Evolutionary conservation across 352 stramenopile species (phyloP).

Genomic region (Phytophthora palmivora): DNA sequence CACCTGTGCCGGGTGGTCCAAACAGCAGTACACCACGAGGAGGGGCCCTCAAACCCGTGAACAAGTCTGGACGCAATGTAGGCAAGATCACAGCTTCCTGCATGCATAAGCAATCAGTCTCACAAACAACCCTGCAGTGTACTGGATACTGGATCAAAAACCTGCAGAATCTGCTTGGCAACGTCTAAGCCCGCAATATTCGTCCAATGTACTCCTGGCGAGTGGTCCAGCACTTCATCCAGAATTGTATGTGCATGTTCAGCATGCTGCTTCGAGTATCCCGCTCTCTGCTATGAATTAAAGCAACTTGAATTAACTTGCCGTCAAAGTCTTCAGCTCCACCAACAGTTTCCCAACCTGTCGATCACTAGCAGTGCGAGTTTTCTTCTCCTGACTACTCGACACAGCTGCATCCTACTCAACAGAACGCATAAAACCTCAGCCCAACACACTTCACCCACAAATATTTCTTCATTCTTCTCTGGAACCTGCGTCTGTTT

Average conservation of each 20-base stretch:
- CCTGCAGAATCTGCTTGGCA: conserved; percentile 90
- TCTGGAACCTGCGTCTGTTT: conserved; percentile 31
- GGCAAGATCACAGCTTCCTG: conserved; percentile 90
- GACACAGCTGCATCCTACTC: conserved; percentile 8
- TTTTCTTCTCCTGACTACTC: conserved; percentile 1
- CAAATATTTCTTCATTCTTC: conserved; percentile 5
- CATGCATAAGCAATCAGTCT: conserved; percentile 11
- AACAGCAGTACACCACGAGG: conserved; percentile 83
- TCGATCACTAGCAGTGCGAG: conserved; percentile 11
- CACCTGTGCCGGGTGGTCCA: conserved; percentile 81
- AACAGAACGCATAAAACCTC: conserved; percentile 1
- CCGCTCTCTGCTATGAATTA: conserved; percentile 23
- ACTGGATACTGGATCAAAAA: conserved; percentile 18
- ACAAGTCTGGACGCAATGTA: conserved; percentile 84
- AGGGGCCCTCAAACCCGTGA: conserved; percentile 75
- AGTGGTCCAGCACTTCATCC: conserved; percentile 85
- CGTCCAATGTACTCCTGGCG: conserved; percentile 78
- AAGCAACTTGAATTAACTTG: neutral
- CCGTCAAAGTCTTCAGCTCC: neutral
- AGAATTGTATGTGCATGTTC: conserved; percentile 80
- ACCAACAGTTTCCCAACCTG: conserved; percentile 16
- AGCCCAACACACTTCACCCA: conserved; percentile 2
- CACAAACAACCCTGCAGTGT: neutral
- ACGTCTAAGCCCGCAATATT: conserved; percentile 85
- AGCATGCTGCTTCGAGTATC: conserved; percentile 64